Base-by-base conservation (phyloP, 2,329 filamentous ascomycete genomes). In the Trichoderma sp. region DNA sequence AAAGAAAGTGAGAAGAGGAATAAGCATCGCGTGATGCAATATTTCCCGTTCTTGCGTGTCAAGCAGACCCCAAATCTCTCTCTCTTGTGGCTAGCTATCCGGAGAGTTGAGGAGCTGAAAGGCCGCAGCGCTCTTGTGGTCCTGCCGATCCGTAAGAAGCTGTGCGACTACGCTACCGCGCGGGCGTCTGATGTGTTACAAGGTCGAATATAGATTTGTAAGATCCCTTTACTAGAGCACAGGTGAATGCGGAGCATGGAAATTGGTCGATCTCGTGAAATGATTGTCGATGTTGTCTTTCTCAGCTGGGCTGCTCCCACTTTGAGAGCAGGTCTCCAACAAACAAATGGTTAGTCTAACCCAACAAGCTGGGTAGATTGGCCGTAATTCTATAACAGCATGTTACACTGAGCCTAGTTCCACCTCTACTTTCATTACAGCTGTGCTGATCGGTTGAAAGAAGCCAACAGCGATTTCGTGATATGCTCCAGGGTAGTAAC, bases 101-200 rank as follows among this genome's bases (percentile, higher is more conserved):
- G 2, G n/a, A 49, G n/a, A 24, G 13, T 24, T 54, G 24, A 16
- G 28, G 51, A 26, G 51, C 34, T 64, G 60, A 64, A 26, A 30
- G 16, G 14, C 7, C 18, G 14, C 13, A 34, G 16, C 49, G 34
- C 49, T 7, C 37, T 55, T 24, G n/a, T 64, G 49, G 49, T 49
- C 60, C 60, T 64, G 60, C 49, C 49, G 49, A 55, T 64, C 46
- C 32, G 28, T 30, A 10, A 30, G 26, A 34, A 64, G 60, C 51
- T 24, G 52, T 51, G 18, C 37, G 2, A 39, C 24, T 64, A n/a
- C 13, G 60, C 24, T 24, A 14, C 8, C 4, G 6, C 43, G 28
- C 37, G 24, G 26, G 18, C 51, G 26, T 65, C 8, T 46, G 34
- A 30, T 7, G 18, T 18, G 51, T 1, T 32, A n/a, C 14, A 26